Conservation (phyloP, 2,329 filamentous ascomycete genomes). For the Pyricularia sp. region DNA sequence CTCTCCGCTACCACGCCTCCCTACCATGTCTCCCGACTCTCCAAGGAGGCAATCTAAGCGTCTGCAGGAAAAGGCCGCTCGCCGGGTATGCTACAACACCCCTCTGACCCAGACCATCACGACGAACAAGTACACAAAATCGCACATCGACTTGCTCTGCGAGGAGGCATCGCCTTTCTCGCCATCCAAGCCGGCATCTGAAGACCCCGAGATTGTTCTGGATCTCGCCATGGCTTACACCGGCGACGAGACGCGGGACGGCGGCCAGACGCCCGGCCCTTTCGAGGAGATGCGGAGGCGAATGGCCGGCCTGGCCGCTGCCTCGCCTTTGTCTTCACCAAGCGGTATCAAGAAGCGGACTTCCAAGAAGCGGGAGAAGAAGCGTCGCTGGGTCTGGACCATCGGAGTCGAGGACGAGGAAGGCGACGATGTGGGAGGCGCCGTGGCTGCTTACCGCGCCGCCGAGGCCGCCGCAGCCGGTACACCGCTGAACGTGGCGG, state of each 20-base stretch:
- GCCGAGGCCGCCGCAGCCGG: constrained; percentile 11
- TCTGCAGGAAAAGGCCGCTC: constrained; percentile 42
- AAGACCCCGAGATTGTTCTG: constrained; percentile 26
- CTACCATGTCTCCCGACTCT: constrained; percentile 39
- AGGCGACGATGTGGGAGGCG: constrained; percentile 24
- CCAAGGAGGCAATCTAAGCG: constrained; percentile 44
- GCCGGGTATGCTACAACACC: constrained; percentile 52
- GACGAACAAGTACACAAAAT: constrained; percentile 51
- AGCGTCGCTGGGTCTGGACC: constrained; percentile 57
- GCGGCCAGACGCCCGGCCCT: constrained; percentile 52
- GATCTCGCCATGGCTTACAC: constrained; percentile 43
- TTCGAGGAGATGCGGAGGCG: constrained; percentile 54
- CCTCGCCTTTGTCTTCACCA: constrained; percentile 30
- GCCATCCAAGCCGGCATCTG: constrained; percentile 17
- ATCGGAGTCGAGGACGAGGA: constrained; percentile 42
- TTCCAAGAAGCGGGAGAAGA: constrained; percentile 50
- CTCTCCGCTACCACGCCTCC: constrained; percentile 49
- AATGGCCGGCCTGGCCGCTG: constrained; percentile 38
- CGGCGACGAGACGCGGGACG: constrained; percentile 46
- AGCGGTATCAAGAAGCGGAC: constrained; percentile 43
- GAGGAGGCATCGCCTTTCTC: constrained; percentile 46
- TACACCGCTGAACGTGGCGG: neutral
- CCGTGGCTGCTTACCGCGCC: constrained; percentile 11
- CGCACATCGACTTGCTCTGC: constrained; percentile 52
- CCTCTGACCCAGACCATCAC: constrained; percentile 55